Evolutionary conservation across 106 monocot genomes (phyloP), one percentile per base, ranked within the genome.

Genomic region (Acorus calamus): DNA sequence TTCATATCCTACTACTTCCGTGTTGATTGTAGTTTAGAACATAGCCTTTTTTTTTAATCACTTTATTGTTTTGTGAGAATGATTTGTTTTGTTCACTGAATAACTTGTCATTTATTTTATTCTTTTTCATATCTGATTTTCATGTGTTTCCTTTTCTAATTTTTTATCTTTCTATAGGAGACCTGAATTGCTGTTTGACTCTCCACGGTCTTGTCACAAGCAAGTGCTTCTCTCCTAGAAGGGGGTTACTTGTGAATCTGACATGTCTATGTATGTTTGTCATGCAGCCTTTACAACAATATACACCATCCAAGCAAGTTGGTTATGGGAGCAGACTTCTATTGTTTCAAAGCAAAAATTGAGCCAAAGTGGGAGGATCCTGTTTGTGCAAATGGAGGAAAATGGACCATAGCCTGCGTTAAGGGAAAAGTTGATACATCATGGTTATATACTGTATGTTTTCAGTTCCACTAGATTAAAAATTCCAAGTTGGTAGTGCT

Each of bases 351-450:
- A 53, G 0, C 80, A 58, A 89, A 84, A 42, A 89, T 94, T 66
- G 89, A 84, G 61, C 94, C 94, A 59, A 89, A 84, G 72, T 94
- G 94, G 94, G 94, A 94, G 67, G 94, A 94, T 57, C 94, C 94
- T 8, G 49, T 89, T 53, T 94, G 94, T 78, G 77, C 86, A 14
- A 84, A 90, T 78, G 94, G 94, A 46, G 94, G 94, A 6, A 94
- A 82, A 69, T 94, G 94, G 94, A 94, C 86, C 8, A 73, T 94
- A 50, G 66, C 5, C 47, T 84, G 79, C 71, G 7, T 57, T 46
- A 75, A 81, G 78, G 81, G 84, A 57, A 94, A 90, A 66, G 72
- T 84, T 47, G 94, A 94, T 73, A 80, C 68, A 50, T 60, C 71
- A 49, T 94, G 94, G 94, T 61, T 94, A 68, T 62, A 89, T 67